Evolutionary conservation across 192 early-diverging fungal species (phyloP), one percentile per base, ranked within the genome.

Genomic region (Rhizophagus sp.): DNA sequence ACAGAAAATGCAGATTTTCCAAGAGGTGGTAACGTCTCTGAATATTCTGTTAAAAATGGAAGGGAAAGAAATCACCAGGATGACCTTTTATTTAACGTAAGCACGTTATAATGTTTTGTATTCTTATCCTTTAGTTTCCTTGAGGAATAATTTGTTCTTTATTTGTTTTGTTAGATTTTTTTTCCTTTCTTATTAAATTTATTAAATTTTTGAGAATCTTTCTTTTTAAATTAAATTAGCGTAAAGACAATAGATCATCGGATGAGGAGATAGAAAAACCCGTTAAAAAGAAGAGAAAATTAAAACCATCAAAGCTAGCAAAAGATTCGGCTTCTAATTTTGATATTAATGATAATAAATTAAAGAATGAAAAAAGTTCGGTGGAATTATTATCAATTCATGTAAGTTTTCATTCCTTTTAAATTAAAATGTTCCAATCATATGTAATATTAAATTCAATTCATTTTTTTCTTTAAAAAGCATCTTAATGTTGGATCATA

Each of bases 401-500:
- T 10, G 24, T 52, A 15, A 67, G 12, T 36, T 77, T 10, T 39
- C 6, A 39, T n/a, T 39, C 11, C 65, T 13, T 27, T 41, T 44
- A 49, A 17, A 36, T 34, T 64, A 83, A 41, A 41, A 30, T 52
- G 13, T 41, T 64, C 69, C n/a, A 19, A 50, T 30, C 24, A 10
- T 22, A n/a, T 62, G 22, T 57, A 5, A 44, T 63, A 12, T 80
- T 65, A 11, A 44, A 67, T 49, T 36, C 27, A 15, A 84, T 49
- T 19, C 36, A 27, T 78, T 61, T n/a, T 76, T 86, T 76, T 82
- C 81, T 67, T 57, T 80, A 30, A 30, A 12, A 87, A 94, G 88
- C 87, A 87, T 79, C 76, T 97, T 17, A 87, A 88, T 49, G 91
- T 93, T 70, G 96, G 95, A 2, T 92, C 93, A 79, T 85, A 87